These are phyloP conservation scores for Amauroascus verrucosus DNA, from an alignment of 2,329 filamentous ascomycete genomes.

Conservation along the genomic window DNA sequence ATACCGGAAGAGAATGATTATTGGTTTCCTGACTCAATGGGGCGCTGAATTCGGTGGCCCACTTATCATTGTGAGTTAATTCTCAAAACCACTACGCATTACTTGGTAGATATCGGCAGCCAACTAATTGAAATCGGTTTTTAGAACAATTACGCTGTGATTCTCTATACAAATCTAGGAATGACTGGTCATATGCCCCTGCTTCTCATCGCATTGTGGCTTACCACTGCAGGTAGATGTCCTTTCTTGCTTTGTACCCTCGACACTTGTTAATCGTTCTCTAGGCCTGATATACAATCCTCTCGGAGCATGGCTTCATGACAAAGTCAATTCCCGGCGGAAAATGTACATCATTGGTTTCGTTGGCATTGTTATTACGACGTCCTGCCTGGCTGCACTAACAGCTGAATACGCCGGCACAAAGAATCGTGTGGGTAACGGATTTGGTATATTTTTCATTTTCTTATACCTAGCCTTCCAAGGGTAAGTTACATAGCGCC, in stretches of 20 bases:
- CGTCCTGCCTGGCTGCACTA: constrained; percentile 34
- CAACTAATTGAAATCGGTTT: not conserved
- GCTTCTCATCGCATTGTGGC: constrained; percentile 37
- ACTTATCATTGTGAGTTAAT: constrained; percentile 41
- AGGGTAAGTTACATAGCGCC: constrained; percentile 23
- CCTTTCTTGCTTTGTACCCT: not conserved
- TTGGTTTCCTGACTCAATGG: constrained; percentile 46
- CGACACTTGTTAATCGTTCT: not conserved
- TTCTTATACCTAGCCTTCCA: constrained; percentile 43
- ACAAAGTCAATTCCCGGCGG: constrained; percentile 31
- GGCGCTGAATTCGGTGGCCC: constrained; percentile 45
- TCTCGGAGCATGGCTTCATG: constrained; percentile 30
- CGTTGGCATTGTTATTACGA: constrained; percentile 33
- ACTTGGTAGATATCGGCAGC: not conserved
- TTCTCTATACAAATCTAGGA: constrained; percentile 38
- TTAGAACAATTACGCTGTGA: constrained; percentile 40
- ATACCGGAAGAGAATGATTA: constrained; percentile 43
- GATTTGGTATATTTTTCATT: constrained; percentile 34
- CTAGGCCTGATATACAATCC: constrained; percentile 34
- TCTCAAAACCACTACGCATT: not conserved
- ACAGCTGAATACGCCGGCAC: constrained; percentile 32
- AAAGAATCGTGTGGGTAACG: constrained; percentile 33
- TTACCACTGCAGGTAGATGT: constrained; percentile 36
- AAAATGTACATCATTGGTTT: constrained; percentile 36
- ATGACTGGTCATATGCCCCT: constrained; percentile 36